Evolutionary conservation across 1,139 yeast genomes (phyloP), one percentile per base, ranked within the genome.

Genomic region (Pichia sp.): DNA sequence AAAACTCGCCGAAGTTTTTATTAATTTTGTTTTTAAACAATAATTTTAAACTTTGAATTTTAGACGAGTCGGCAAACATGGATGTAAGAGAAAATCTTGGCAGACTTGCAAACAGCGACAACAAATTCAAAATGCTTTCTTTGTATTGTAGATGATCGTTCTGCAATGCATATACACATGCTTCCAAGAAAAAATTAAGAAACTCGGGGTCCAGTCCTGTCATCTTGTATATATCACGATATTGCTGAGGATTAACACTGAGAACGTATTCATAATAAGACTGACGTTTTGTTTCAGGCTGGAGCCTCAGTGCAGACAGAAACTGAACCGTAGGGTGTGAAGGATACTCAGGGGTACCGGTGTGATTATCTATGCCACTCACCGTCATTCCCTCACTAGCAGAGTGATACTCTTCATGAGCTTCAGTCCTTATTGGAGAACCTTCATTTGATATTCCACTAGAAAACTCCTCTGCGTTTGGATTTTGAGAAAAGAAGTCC

Each of bases 181-280:
- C 79, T 50, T 80, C 81, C 11, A 84, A 58, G 51, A 75, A 74
- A 59, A 82, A 80, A 31, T 76, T 77, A 15, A 85, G 67, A 54
- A 81, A 76, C 16, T 79, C 82, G 0, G 80, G 68, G 56, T 86
- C 92, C 1, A 86, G 68, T 1, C 89, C 89, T 2, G 79, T 75
- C 1, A 66, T 58, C 1, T 67, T 62, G 58, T 80, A 82, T 2
- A 81, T 64, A 1, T 66, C 64, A 0, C 62, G 49, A 45, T 76
- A 70, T 1, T 70, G 69, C 0, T 58, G 54, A 0, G 73, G 59
- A 2, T 72, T 62, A 1, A 81, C 56, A 1, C 61, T 55, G 13
- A 81, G 64, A 8, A 82, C 72, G 58, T 74, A 79, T 19, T 63
- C 55, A 58, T 79, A 79, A 0, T 63, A 66, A 0, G 63, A 59